phyloP scores from a whole-genome alignment of 768 basidiomycete species.

The Holtermannia corniformis region DNA sequence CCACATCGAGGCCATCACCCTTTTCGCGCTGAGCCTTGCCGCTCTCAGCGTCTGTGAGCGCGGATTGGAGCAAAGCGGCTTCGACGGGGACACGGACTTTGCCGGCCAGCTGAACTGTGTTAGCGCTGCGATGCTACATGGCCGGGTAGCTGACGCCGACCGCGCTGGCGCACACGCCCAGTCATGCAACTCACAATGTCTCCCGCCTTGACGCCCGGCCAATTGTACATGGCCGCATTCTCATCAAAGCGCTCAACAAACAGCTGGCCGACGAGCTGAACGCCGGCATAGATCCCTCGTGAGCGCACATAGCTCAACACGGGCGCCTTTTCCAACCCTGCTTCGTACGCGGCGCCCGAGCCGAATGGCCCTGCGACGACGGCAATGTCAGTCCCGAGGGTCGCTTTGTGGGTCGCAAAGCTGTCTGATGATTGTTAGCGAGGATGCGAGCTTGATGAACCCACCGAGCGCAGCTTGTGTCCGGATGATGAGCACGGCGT shows the following conservation, averaged over 20 bases:
- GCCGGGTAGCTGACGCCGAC: background rate
- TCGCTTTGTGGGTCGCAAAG: slow-evolving; percentile 39
- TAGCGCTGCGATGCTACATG: background rate
- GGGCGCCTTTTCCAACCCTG: slow-evolving; percentile 35
- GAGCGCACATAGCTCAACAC: slow-evolving; percentile 37
- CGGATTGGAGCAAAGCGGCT: slow-evolving; percentile 23
- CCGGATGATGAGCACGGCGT: slow-evolving; percentile 39
- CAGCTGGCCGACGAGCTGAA: slow-evolving; percentile 41
- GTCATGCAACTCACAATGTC: slow-evolving; percentile 32
- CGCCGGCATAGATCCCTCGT: slow-evolving; percentile 40
- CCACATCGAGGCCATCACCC: slow-evolving; percentile 24
- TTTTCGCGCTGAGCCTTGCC: slow-evolving; percentile 30
- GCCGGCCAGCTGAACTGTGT: slow-evolving; percentile 25
- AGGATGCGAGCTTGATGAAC: background rate
- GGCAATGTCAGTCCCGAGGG: slow-evolving; percentile 35
- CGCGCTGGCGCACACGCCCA: background rate
- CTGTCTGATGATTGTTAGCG: slow-evolving; percentile 17
- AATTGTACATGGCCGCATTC: slow-evolving; percentile 40
- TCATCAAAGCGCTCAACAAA: slow-evolving; percentile 38
- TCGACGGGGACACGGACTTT: slow-evolving; percentile 34
- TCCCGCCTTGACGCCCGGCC: slow-evolving; percentile 37
- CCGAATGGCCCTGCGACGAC: slow-evolving; percentile 40
- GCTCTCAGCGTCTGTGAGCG: slow-evolving; percentile 32
- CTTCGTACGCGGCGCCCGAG: slow-evolving; percentile 38
- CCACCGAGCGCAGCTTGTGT: slow-evolving; percentile 28